phyloP scores from a whole-genome alignment of 441 rosid species.

The Corymbia citriodora region DNA sequence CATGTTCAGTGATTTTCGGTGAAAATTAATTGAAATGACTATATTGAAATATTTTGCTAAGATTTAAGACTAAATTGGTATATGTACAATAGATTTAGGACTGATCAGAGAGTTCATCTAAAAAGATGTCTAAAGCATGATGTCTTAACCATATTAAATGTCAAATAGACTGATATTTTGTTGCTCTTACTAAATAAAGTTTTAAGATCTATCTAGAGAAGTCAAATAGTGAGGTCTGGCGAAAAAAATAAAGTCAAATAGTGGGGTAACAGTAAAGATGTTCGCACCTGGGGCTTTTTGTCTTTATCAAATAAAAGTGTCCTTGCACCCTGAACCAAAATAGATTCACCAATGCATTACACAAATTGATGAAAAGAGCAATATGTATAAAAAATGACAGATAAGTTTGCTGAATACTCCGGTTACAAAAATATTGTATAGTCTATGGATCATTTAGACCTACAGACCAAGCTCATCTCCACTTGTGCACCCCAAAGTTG shows the following conservation, averaged over 20 bases:
- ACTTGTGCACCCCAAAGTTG: not conserved
- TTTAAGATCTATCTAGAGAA: not conserved
- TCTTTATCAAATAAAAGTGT: not conserved
- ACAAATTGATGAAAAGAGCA: not conserved
- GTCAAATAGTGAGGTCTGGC: not conserved
- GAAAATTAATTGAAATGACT: too few species aligned
- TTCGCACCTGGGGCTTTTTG: not conserved
- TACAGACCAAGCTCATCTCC: not conserved
- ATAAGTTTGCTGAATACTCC: not conserved
- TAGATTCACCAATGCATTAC: not conserved
- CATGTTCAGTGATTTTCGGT: too few species aligned
- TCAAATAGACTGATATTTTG: not conserved
- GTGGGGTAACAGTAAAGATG: not conserved
- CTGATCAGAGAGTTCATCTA: not conserved
- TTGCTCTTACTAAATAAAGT: not conserved
- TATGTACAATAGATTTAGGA: too few species aligned
- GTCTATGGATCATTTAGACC: not conserved
- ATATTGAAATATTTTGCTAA: too few species aligned
- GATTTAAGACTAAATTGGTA: too few species aligned
- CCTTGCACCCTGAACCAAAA: not conserved
- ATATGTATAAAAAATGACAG: not conserved
- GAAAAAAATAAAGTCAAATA: not conserved
- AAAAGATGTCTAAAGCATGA: not conserved
- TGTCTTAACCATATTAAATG: not conserved
- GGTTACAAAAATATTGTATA: not conserved